A percentile compares a stretch with the other conserved stretches of the same genome.
Evolutionary conservation across 371 early-diverging fungal genomes (phyloP).

Genomic region (Lichtheimia ramosa): DNA sequence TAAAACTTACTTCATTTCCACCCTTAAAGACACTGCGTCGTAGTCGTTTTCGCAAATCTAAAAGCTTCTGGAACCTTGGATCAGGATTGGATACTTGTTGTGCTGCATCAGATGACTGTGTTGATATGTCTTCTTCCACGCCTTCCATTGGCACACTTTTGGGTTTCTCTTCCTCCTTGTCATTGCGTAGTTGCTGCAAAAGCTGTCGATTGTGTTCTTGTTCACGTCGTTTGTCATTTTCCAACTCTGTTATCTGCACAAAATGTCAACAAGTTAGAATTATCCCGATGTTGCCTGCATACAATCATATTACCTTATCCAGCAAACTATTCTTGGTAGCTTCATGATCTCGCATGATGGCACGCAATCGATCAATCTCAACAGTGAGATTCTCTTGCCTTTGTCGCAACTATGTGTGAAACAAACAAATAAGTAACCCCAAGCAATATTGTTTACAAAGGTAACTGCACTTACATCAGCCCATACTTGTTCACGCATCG

Average conservation of each 20-base stretch:
- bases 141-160: conserved; percentile 5
- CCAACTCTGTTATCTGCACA: conserved; percentile 34
- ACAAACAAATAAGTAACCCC: not conserved
- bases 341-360: conserved; percentile 20
- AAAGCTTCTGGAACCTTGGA: conserved; percentile 20
- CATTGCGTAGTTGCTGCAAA: conserved; percentile 15
- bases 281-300: not conserved
- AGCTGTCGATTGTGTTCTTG: conserved; percentile 21
- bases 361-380: conserved; percentile 24
- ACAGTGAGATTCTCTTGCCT: conserved; percentile 21
- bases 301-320: conserved; percentile 20
- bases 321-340: conserved; percentile 21
- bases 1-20: conserved; percentile 25
- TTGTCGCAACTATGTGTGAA: conserved; percentile 8
- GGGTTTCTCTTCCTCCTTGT: conserved; percentile 13
- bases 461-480: conserved; percentile 5
- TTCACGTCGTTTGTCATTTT: conserved; percentile 31
- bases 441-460: not conserved
- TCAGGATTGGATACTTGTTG: conserved; percentile 1
- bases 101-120: not conserved
- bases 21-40: conserved; percentile 38
- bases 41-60: conserved; percentile 34
- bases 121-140: not conserved
- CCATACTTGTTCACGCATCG: conserved; percentile 1
- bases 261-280: not conserved